These are phyloP conservation scores for Setomelanomma holmii DNA, from an alignment of 2,329 filamentous ascomycete species.

Conservation along the genomic window DNA sequence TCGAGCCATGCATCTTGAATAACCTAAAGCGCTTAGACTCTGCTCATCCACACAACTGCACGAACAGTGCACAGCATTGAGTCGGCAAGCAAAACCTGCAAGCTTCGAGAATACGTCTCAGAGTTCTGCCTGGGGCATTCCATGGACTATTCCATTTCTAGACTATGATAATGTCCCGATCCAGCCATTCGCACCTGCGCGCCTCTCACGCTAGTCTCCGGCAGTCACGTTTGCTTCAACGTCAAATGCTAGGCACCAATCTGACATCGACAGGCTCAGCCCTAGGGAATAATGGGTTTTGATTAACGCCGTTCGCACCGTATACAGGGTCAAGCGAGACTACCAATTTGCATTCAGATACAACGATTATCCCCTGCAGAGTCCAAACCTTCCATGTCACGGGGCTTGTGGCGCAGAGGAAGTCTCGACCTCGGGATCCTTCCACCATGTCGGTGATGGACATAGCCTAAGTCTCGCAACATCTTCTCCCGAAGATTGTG, in stretches of 20 bases:
- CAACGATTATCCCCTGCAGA: too few species aligned
- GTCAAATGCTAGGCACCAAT: conserved; percentile 7
- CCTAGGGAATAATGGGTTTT: conserved; percentile 2
- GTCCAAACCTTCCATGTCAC: too few species aligned
- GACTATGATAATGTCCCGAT: conserved; percentile 8
- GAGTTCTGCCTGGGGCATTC: not conserved
- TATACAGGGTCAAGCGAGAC: not conserved
- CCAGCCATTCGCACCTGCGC: conserved; percentile 1
- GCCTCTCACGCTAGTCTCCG: not conserved
- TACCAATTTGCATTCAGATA: not conserved
- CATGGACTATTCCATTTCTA: conserved; percentile 4
- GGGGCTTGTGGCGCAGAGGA: not conserved
- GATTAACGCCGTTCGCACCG: not conserved
- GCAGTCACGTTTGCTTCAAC: not conserved
- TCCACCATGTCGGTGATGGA: not conserved
- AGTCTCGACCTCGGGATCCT: not conserved
- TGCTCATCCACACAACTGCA: conserved; percentile 5
- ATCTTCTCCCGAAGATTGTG: not conserved
- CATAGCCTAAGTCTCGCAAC: not conserved
- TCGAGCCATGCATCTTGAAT: conserved; percentile 3
- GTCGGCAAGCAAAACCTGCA: not conserved
- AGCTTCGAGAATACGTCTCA: not conserved
- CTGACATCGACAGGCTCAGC: not conserved
- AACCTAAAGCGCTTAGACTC: conserved; percentile 3
- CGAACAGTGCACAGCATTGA: not conserved